A percentile compares a stretch with the other conserved stretches of the same genome.
phyloP scores from a whole-genome alignment of 2,329 filamentous ascomycete genomes.

The Didymella pomorum region DNA sequence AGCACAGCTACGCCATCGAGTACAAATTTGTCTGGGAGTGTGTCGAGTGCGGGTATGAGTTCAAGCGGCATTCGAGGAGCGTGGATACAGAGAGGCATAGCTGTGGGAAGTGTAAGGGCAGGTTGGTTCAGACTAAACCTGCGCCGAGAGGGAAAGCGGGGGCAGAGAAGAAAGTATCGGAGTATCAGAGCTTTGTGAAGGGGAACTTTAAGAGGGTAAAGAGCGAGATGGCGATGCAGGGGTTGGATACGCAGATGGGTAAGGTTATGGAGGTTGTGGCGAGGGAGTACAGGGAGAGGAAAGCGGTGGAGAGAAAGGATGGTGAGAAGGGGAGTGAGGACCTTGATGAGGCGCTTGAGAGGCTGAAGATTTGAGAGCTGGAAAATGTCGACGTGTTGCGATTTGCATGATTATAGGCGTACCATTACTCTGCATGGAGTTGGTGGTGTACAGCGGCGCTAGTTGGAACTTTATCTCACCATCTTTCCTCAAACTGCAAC shows the following conservation, averaged over 20 bases:
- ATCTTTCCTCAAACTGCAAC: background rate
- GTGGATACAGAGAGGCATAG: constrained; percentile 75
- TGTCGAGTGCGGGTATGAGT: constrained; percentile 71
- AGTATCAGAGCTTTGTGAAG: constrained; percentile 70
- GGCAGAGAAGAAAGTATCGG: constrained; percentile 48
- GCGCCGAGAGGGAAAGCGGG: constrained; percentile 63
- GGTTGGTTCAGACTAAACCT: constrained; percentile 80
- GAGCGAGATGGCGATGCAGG: constrained; percentile 57
- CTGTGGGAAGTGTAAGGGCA: constrained; percentile 77
- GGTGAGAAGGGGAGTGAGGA: constrained; percentile 17
- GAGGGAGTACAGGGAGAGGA: constrained; percentile 65
- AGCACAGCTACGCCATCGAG: constrained; percentile 87
- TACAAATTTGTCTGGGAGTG: constrained; percentile 94
- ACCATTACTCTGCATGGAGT: background rate
- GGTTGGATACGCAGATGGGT: constrained; percentile 59
- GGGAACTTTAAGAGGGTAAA: constrained; percentile 67
- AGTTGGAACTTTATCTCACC: background rate
- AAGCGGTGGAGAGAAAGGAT: constrained; percentile 34
- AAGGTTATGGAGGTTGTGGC: constrained; percentile 74
- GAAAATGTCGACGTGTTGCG: background rate
- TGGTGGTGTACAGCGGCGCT: background rate
- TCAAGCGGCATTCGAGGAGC: constrained; percentile 85
- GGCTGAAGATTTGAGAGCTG: constrained; percentile 24
- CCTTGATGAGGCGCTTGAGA: constrained; percentile 35
- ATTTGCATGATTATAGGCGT: background rate